phyloP scores from a whole-genome alignment of 164 flowering plant genomes.

The Pachysandra terminalis region DNA sequence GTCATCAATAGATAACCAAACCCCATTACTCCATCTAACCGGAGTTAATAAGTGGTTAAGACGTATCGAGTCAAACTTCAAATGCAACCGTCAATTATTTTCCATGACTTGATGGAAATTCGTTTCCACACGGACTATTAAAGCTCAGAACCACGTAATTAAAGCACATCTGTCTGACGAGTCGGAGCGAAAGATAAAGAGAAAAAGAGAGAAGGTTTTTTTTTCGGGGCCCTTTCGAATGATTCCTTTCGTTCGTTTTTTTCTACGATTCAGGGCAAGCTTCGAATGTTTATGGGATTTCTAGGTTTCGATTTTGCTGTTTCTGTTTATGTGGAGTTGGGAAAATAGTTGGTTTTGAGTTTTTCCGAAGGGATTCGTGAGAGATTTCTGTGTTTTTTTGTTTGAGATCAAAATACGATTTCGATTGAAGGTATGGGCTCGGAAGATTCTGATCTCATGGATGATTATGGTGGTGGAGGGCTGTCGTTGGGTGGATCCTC shows the following conservation, averaged over 20 bases:
- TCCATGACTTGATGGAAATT: too few species aligned
- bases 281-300: conserved; percentile 1
- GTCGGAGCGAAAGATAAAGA: conserved; percentile 2
- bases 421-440: conserved; percentile 34
- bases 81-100: too few species aligned
- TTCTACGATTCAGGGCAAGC: conserved; percentile 1
- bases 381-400: background rate
- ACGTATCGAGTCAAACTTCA: too few species aligned
- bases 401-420: background rate
- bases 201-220: background rate
- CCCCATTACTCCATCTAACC: too few species aligned
- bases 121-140: background rate
- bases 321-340: background rate
- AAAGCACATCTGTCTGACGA: background rate
- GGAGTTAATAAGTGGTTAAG: too few species aligned
- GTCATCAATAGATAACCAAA: too few species aligned
- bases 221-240: background rate
- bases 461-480: conserved; percentile 14
- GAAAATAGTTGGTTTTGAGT: background rate
- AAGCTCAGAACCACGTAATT: background rate
- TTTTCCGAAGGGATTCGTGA: background rate
- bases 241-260: background rate
- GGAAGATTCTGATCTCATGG: conserved; percentile 22
- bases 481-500: conserved; percentile 9
- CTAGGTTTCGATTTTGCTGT: background rate